Evolutionary conservation across 805 yeast species (phyloP), one percentile per base, ranked within the genome.

Genomic region (Starmera dryadoides): DNA sequence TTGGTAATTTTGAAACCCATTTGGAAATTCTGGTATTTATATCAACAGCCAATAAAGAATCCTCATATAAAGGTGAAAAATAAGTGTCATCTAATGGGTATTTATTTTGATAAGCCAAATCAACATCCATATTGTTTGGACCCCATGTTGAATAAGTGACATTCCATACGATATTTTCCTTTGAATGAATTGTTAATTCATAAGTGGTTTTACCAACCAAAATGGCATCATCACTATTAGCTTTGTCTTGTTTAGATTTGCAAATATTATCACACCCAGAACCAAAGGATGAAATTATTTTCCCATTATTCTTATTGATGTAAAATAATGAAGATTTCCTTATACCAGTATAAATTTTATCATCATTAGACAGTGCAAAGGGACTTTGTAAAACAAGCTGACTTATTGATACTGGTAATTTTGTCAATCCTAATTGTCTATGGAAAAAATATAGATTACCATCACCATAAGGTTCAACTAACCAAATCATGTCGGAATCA

Each of bases 111-210:
- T 52, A 50, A 3, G 66, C 67, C 32, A 77, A 58, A 42, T 66
- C 71, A 12, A 56, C 56, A 58, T 91, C 95, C 38, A 88, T 65
- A 47, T 86, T 79, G 58, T 91, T 91, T 34, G 95, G 95, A 9
- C 93, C 94, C 96, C 97, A 93, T 29, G 81, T 72, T 1, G 94
- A 71, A 54, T 83, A 88, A 0, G 89, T 79, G 15, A 93, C 85
- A 52, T 87, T 85, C 93, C 96, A 89, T 2, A 80, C 74, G 0
- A 81, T 63, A 43, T 77, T 77, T 43, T 76, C 72, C 48, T 73
- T 77, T 3, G 93, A 80, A 55, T 87, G 82, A n/a, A 93, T 91
- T 0, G 78, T 67, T 32, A 85, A 64, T 47, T 81, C 84, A 53
- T 80, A 85, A 0, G 79, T 77, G 0, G 89, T 79, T 56, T 76